phyloP scores from a whole-genome alignment of 2,329 filamentous ascomycete genomes.

The Orbilia quercus region DNA sequence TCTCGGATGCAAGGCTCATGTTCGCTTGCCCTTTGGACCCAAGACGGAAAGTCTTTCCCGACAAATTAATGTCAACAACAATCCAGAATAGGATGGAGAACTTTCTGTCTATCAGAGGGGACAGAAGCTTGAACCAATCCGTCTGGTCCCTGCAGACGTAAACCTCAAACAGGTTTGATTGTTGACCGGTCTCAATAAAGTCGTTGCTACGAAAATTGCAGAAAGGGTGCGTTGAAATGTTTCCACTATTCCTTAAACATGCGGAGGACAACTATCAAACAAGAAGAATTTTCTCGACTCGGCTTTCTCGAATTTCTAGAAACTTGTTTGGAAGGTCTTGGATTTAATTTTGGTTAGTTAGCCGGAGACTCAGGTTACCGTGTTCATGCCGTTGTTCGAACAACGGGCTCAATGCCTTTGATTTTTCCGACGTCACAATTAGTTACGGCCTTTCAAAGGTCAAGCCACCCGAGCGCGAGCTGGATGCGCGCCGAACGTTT shows the following conservation, averaged over 20 bases:
- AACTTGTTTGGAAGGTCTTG: conserved; percentile 39
- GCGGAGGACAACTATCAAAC: conserved; percentile 30
- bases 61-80: conserved; percentile 41
- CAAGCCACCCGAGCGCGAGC: conserved; percentile 7
- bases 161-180: conserved; percentile 51
- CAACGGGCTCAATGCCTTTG: conserved; percentile 17
- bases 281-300: conserved; percentile 23
- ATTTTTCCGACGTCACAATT: conserved; percentile 10
- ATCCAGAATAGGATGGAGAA: conserved; percentile 43
- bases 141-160: conserved; percentile 35
- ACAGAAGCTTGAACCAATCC: conserved; percentile 17
- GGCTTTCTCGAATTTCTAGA: conserved; percentile 39
- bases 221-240: conserved; percentile 19
- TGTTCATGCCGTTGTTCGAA: conserved; percentile 11
- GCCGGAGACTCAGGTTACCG: conserved; percentile 7
- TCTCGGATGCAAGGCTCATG: conserved; percentile 25
- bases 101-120: conserved; percentile 8
- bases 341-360: conserved; percentile 4
- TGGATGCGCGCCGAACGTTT: conserved; percentile 4
- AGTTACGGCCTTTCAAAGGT: not conserved
- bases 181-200: conserved; percentile 25
- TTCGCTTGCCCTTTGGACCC: conserved; percentile 41
- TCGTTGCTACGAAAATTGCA: conserved; percentile 35
- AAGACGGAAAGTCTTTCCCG: conserved; percentile 44
- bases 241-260: conserved; percentile 20